These are phyloP conservation scores for Chrysoporthe deuterocubensis DNA, from an alignment of 2,329 filamentous ascomycete species.

Conservation along the genomic window DNA sequence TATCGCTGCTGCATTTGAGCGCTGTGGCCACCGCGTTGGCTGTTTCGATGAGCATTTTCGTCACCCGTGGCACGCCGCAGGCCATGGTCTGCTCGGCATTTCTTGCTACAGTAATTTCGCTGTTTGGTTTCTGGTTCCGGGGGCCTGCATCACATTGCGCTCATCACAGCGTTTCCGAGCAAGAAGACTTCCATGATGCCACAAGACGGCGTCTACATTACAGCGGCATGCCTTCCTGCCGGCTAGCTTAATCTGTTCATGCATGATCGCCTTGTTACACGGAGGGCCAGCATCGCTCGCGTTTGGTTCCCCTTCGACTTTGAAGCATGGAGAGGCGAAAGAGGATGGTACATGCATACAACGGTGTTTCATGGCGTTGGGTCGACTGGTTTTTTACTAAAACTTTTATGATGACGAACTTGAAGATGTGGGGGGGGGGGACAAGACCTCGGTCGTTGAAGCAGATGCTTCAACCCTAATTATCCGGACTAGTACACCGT, in stretches of 20 bases:
- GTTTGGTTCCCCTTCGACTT: neutral
- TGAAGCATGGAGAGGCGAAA: neutral
- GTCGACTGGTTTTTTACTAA: neutral
- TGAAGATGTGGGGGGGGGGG: neutral
- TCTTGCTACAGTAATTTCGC: neutral
- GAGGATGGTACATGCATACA: neutral
- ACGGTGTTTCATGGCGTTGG: neutral
- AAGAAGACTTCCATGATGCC: neutral
- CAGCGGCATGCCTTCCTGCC: slow-evolving; percentile 16
- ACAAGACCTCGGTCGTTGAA: neutral
- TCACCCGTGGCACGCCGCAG: neutral
- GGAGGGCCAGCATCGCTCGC: slow-evolving; percentile 8
- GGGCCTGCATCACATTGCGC: neutral
- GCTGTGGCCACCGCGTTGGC: neutral
- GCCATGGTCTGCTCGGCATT: neutral
- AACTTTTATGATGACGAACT: neutral
- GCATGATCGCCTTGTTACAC: neutral
- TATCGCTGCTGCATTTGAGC: slow-evolving; percentile 15
- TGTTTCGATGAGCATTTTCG: neutral
- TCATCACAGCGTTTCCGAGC: slow-evolving; percentile 17
- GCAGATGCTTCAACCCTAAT: neutral
- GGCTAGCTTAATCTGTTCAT: neutral
- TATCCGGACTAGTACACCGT: neutral
- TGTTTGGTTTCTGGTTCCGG: slow-evolving; percentile 3
- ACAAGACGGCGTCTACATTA: slow-evolving; percentile 1